phyloP scores from a whole-genome alignment of 164 flowering plant species.

The Magnolia officinalis region DNA sequence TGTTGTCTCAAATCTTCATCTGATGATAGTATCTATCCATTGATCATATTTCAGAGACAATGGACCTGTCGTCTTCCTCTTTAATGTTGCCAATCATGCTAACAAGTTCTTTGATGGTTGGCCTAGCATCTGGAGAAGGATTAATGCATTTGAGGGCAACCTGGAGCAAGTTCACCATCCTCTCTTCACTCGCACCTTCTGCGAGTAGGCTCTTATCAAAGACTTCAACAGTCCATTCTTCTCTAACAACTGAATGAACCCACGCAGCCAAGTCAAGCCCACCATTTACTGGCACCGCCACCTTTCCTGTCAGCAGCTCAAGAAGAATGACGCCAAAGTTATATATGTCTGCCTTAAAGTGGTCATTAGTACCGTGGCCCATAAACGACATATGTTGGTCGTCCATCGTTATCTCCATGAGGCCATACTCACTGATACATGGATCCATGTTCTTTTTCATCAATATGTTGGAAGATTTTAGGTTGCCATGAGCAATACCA shows the following conservation, averaged over 20 bases:
- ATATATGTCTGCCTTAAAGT: conserved; percentile 42
- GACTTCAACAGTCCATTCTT: conserved; percentile 75
- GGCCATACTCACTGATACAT: conserved; percentile 61
- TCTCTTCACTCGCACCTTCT: conserved; percentile 56
- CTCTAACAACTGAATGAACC: conserved; percentile 58
- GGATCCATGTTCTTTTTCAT: conserved; percentile 47
- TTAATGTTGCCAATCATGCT: conserved; percentile 35
- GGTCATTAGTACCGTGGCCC: conserved; percentile 1
- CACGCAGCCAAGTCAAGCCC: conserved; percentile 53
- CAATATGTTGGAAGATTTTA: conserved; percentile 68
- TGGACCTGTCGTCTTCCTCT: conserved; percentile 62
- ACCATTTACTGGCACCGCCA: conserved; percentile 30
- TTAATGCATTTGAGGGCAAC: conserved; percentile 60
- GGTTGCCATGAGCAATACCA: conserved; percentile 61
- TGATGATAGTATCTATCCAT: no score
- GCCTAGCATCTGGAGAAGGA: conserved; percentile 41
- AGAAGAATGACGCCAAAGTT: conserved; percentile 60
- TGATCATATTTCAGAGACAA: conserved; percentile 12
- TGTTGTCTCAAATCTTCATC: no score
- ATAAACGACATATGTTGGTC: conserved; percentile 18
- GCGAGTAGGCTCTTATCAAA: conserved; percentile 42
- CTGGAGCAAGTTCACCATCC: conserved; percentile 63
- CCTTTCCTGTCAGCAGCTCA: conserved; percentile 67
- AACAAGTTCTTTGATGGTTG: conserved; percentile 48
- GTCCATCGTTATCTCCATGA: conserved; percentile 30